Evolutionary conservation across 2,329 filamentous ascomycete genomes (phyloP), one percentile per base, ranked within the genome.

Genomic region (Zelopaecilomyces penicillatus): DNA sequence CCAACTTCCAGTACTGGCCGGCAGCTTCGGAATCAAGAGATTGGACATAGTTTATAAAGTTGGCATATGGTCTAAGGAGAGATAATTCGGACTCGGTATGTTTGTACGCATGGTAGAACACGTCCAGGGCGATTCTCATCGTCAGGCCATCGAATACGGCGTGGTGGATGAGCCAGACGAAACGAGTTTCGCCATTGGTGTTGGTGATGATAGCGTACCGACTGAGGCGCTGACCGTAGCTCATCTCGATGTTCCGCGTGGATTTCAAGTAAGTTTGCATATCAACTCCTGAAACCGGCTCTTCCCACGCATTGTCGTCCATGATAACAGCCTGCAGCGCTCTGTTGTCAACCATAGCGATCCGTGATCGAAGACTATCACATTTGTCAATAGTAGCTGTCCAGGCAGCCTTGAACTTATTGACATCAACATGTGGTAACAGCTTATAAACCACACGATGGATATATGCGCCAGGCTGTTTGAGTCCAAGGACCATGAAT

Each of bases 401-500:
- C 61, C 60, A 64, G 41, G 19, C 44, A 31, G 19, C 32, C 41
- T 3, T 30, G 8, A 32, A 19, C 19, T 3, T 19, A 19, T 19
- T 19, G 19, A 19, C 19, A 19, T 19, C 41, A 7, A 43, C 12
- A 5, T 40, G 7, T 3, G 41, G 32, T 4, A n/a, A n/a, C 32
- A 34, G 12, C 7, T 39, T 11, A 30, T 40, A 30, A 46, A 43
- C 30, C 30, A 39, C 36, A 3, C 40, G 42, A 11, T 34, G 33
- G 6, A 56, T 38, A 19, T 58, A 59, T 7, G 51, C 49, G 1
- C 51, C 52, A 1, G 54, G 34, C 4, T 45, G 42, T 27, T 53
- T 54, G 1, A 50, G 47, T 3, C 61, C 56, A 3, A 65, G 45
- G 0, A 61, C 55, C 37, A 68, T 50, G 3, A 69, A 54, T 3